Percentiles rank a stretch among this genome's conserved stretches.
These are phyloP conservation scores for Candida sonorensis DNA, from an alignment of 805 yeast genomes.

Conservation along the genomic window DNA sequence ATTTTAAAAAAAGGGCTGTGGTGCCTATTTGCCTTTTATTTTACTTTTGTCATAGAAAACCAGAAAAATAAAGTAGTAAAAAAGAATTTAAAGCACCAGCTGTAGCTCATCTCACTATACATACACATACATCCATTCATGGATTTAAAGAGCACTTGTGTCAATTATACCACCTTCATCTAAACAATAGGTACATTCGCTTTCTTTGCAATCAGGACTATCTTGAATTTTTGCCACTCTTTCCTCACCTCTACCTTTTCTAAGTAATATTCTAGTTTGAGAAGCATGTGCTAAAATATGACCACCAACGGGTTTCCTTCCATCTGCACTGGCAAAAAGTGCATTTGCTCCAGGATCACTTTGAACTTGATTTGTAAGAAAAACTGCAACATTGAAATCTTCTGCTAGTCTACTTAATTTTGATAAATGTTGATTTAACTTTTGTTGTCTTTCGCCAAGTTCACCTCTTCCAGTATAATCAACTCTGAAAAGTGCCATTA, in stretches of 20 bases:
- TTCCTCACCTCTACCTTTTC: conserved; percentile 76
- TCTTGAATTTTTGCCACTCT: conserved; percentile 76
- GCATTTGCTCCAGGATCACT: conserved; percentile 83
- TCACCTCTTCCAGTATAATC: conserved; percentile 78
- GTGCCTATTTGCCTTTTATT: no score
- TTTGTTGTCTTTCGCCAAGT: conserved; percentile 68
- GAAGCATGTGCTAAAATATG: conserved; percentile 79
- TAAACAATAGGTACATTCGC: conserved; percentile 68
- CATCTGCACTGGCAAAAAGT: conserved; percentile 73
- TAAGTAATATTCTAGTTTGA: conserved; percentile 63
- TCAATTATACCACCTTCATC: conserved; percentile 34
- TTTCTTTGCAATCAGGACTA: conserved; percentile 78
- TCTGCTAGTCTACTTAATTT: conserved; percentile 57
- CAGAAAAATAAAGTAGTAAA: no score
- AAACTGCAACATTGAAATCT: conserved; percentile 71
- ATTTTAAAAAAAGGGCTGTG: no score
- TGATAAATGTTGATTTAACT: conserved; percentile 49
- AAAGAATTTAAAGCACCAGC: no score
- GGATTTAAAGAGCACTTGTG: neutral
- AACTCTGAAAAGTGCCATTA: conserved; percentile 74
- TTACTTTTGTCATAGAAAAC: no score
- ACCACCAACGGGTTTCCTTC: conserved; percentile 80
- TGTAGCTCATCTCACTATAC: no score
- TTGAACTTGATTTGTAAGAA: conserved; percentile 72
- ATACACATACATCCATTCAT: no score